Conservation (phyloP, 139 green algal genomes). For the Tetraselmis striata region DNA sequence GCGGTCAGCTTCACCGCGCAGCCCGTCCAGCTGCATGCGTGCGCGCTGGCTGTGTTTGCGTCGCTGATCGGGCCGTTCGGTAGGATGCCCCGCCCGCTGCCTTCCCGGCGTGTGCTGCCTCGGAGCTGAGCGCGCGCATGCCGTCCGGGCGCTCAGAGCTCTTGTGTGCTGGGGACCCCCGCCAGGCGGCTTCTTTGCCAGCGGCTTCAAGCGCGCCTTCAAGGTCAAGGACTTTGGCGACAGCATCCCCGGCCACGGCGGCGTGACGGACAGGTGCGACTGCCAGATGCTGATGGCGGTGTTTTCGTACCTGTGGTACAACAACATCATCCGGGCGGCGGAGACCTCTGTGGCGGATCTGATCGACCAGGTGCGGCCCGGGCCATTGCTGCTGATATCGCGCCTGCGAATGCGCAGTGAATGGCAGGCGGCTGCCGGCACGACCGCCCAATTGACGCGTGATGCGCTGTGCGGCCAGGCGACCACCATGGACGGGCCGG, state of each 20-base stretch:
- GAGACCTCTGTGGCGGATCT: slow-evolving; percentile 44
- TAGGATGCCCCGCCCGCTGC: slow-evolving; percentile 16
- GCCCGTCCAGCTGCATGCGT: slow-evolving; percentile 64
- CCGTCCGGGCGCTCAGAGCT: too few species aligned
- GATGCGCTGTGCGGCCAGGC: too few species aligned
- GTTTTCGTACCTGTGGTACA: slow-evolving; percentile 93
- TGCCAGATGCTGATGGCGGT: slow-evolving; percentile 97
- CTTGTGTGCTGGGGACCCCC: too few species aligned
- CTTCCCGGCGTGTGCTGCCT: too few species aligned
- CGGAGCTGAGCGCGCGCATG: too few species aligned
- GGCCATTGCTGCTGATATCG: too few species aligned
- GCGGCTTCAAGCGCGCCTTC: slow-evolving; percentile 97
- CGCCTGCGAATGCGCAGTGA: too few species aligned
- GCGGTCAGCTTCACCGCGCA: slow-evolving; percentile 11
- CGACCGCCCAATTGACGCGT: too few species aligned
- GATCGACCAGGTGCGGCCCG: slow-evolving; percentile 27
- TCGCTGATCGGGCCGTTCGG: slow-evolving; percentile 94
- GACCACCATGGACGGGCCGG: background rate
- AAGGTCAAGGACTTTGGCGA: slow-evolving; percentile 99
- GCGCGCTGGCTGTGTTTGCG: slow-evolving; percentile 83
- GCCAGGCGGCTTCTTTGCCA: slow-evolving; percentile 94
- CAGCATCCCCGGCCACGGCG: slow-evolving; percentile 94
- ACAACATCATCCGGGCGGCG: slow-evolving; percentile 60
- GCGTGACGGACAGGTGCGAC: slow-evolving; percentile 97
- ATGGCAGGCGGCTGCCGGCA: too few species aligned